A percentile compares a stretch with the other conserved stretches of the same genome.
Evolutionary conservation across 2,329 filamentous ascomycete genomes (phyloP).

Genomic region (Magnaporthiopsis rhizophila): DNA sequence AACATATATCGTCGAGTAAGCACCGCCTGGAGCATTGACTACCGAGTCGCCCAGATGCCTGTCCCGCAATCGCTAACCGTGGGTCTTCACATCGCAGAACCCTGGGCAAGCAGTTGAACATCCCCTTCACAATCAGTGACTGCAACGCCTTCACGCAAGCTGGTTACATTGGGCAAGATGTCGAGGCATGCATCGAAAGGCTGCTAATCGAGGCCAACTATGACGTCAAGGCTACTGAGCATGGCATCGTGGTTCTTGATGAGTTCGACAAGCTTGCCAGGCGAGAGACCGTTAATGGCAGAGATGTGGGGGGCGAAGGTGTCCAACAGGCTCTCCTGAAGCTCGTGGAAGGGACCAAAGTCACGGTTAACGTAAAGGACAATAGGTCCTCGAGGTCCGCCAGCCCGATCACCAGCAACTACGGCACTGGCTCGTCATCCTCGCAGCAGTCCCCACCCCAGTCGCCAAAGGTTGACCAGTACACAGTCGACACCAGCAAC

Average conservation of each 20-base stretch:
- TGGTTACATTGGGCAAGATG: conserved; percentile 95
- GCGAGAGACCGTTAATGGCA: conserved; percentile 76
- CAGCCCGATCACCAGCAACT: conserved; percentile 45
- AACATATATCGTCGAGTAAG: conserved; percentile 77
- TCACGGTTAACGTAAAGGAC: conserved; percentile 84
- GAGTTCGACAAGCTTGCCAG: conserved; percentile 97
- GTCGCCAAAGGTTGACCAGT: conserved; percentile 49
- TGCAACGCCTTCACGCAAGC: conserved; percentile 95
- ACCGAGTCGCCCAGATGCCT: too few species aligned
- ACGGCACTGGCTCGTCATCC: conserved; percentile 34
- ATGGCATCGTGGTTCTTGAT: conserved; percentile 90
- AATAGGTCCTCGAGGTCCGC: conserved; percentile 52
- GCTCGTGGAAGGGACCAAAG: conserved; percentile 89
- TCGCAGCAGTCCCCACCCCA: conserved; percentile 35
- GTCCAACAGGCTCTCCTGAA: conserved; percentile 94
- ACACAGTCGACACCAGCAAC: conserved; percentile 83
- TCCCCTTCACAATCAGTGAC: conserved; percentile 91
- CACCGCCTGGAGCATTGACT: not conserved
- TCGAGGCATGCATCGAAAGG: conserved; percentile 89
- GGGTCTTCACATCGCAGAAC: conserved; percentile 50
- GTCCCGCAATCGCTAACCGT: not conserved
- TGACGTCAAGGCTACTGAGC: conserved; percentile 73
- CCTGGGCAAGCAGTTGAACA: conserved; percentile 82
- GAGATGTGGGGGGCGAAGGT: conserved; percentile 92
- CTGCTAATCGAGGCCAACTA: conserved; percentile 87